Evolutionary conservation across 2,329 filamentous ascomycete species (phyloP), one percentile per base, ranked within the genome.

Genomic region (Domatiomyces globalis): DNA sequence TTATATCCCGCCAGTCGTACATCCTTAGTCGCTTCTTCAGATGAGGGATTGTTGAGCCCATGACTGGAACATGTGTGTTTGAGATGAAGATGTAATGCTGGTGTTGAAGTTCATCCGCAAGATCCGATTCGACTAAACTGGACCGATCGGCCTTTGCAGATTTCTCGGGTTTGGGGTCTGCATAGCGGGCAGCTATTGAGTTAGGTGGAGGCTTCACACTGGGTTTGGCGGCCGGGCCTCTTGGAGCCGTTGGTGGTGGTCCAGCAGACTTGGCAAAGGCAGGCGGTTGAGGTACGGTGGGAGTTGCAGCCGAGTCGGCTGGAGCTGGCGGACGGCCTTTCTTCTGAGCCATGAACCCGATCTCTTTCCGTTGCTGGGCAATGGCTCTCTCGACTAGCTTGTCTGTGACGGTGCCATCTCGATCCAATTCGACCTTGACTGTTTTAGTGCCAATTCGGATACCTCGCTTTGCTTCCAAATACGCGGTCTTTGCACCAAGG

Each of bases 81-180:
- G 87, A 77, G 52, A 98, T 84, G 64, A 94, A 95, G 39, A 96
- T 82, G 64, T 95, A 95, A 0, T 92, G 92, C 53, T 86, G 82
- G 49, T 81, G 78, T 62, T 83, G 81, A 49, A 95, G 79, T 57
- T 82, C 81, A 33, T 77, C 71, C 19, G 84, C 71, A 44, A 94
- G 75, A 2, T 80, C 78, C 33, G 76, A 72, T 64, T 89, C 85
- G 25, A 86, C 71, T 7, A 81, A 62, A 18, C 73, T 69, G 53
- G 76, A 69, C 55, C 71, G 74, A 44, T 45, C 53, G 39, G 44
- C 45, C 49, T 49, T 51, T 33, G 51, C 22, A 33, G 52, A 9
- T 44, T 49, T 49, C 15, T 46, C 19, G 36, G 53, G 45, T 33
- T 53, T 51, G 44, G 54, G 46, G 25, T 22, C 20, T 9, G 19